These are phyloP conservation scores for Platanthera zijinensis DNA, from an alignment of 106 monocot species.

Conservation along the genomic window DNA sequence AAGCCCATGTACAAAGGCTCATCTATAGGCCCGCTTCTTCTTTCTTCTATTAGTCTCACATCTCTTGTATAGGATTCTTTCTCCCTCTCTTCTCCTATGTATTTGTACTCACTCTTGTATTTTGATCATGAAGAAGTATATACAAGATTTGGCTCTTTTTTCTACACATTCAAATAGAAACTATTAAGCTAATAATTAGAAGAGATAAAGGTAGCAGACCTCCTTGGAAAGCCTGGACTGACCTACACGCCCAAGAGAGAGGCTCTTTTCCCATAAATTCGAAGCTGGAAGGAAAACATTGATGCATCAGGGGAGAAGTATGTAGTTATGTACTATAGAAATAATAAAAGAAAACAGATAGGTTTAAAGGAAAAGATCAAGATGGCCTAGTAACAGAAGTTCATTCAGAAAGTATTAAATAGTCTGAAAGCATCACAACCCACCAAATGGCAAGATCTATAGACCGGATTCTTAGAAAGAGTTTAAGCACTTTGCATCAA, in stretches of 20 bases:
- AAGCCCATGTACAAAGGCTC: no score
- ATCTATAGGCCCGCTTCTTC: no score
- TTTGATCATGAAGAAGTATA: no score
- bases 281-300: conserved; percentile 25
- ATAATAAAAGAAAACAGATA: not conserved
- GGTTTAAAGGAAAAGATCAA: not conserved
- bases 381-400: not conserved
- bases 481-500: not conserved
- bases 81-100: no score
- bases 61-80: no score
- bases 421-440: no score
- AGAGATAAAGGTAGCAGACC: conserved; percentile 23
- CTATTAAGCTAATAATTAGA: not conserved
- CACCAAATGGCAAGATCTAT: not conserved
- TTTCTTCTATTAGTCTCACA: no score
- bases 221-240: conserved; percentile 32
- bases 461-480: not conserved
- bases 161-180: not conserved
- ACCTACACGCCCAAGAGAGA: conserved; percentile 27
- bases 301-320: not conserved
- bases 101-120: no score
- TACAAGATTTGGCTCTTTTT: no score
- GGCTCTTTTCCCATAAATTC: conserved; percentile 40
- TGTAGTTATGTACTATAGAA: not conserved
- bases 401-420: not conserved